Evolutionary conservation across 768 basidiomycete species (phyloP), one percentile per base, ranked within the genome.

Genomic region (Trametes villosa): DNA sequence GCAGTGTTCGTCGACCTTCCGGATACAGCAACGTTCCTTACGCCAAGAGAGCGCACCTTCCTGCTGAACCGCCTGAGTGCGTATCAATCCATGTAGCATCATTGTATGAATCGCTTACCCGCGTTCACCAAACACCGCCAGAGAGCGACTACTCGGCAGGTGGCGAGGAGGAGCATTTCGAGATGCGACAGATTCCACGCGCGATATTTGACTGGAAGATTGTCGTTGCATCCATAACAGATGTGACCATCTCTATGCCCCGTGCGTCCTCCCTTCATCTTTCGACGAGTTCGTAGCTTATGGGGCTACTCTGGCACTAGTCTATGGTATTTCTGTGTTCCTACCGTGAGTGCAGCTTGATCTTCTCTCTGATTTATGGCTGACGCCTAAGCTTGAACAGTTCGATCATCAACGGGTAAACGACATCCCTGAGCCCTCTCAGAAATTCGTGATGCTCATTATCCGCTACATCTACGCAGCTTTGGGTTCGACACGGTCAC

Each of bases 261-360:
- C 66, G 88, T 89, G 68, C n/a, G 87, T n/a, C n/a, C n/a, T n/a
- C n/a, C n/a, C n/a, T n/a, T n/a, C n/a, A n/a, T n/a, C n/a, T n/a
- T n/a, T n/a, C n/a, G n/a, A n/a, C n/a, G n/a, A n/a, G n/a, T n/a
- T n/a, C n/a, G n/a, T n/a, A n/a, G n/a, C n/a, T n/a, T n/a, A n/a
- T n/a, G n/a, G n/a, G n/a, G n/a, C n/a, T n/a, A n/a, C n/a, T n/a
- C n/a, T n/a, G 8, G 33, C 41, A n/a, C n/a, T 38, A 88, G 87
- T 87, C 1, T 87, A 86, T 65, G 87, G 86, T 2, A 85, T 86
- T 38, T 86, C 87, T 0, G 74, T 88, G 18, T 89, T 89, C 77
- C 72, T 88, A 30, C 86, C 86, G 84, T 88, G 66, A 67, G 87
- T 78, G 22, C 9, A 34, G n/a, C n/a, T n/a, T n/a, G n/a, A n/a